These are phyloP conservation scores for Picea sitchensis DNA, from an alignment of 75 land plant genomes.

Conservation along the genomic window DNA sequence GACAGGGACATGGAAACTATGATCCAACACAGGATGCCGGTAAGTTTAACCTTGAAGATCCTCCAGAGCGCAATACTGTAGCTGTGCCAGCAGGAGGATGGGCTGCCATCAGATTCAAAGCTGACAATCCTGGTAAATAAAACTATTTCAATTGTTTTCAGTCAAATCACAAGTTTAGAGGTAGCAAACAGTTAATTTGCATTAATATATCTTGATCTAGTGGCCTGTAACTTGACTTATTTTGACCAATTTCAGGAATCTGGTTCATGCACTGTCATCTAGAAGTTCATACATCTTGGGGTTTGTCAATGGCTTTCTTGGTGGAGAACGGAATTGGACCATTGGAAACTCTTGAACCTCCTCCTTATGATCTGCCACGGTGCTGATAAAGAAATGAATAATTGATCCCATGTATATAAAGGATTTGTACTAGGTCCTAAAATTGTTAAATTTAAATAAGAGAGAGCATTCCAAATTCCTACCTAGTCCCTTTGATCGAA, in stretches of 20 bases:
- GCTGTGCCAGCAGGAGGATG: slow-evolving; percentile 45
- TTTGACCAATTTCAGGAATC: slow-evolving; percentile 21
- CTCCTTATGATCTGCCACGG: slow-evolving; percentile 33
- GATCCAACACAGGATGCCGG: slow-evolving; percentile 30
- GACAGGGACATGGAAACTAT: slow-evolving; percentile 43
- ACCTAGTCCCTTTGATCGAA: too few relatives aligned
- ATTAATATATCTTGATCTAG: background rate
- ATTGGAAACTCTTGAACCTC: slow-evolving; percentile 20
- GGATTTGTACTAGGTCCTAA: background rate
- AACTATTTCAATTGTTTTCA: background rate
- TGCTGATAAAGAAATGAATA: slow-evolving; percentile 11
- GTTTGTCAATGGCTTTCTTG: slow-evolving; percentile 24
- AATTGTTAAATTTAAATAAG: background rate
- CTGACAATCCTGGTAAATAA: slow-evolving; percentile 24
- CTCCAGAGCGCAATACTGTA: slow-evolving; percentile 43
- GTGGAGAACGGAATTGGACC: slow-evolving; percentile 27
- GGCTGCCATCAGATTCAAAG: slow-evolving; percentile 51
- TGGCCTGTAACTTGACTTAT: background rate
- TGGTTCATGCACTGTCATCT: slow-evolving; percentile 47
- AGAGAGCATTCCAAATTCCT: too few relatives aligned
- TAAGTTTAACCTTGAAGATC: slow-evolving; percentile 51
- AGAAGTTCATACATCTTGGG: slow-evolving; percentile 36
- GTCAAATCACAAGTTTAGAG: too few relatives aligned
- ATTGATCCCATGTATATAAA: background rate
- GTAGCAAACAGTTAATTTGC: too few relatives aligned